Base-by-base conservation (phyloP, 2,329 filamentous ascomycete genomes). In the Amauroascus verrucosus region DNA sequence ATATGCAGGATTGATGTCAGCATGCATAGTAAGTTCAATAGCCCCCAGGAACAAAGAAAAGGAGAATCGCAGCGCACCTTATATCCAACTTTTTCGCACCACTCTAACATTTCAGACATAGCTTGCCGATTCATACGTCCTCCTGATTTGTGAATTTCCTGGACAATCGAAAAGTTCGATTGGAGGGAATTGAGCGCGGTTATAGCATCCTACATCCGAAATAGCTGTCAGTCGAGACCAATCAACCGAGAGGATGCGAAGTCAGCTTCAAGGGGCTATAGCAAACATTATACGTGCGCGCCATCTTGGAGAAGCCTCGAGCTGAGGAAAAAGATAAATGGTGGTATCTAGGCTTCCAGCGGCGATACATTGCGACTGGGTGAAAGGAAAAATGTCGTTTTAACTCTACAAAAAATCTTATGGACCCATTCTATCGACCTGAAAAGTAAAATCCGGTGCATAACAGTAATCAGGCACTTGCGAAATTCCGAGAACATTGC, bases 51-150 rank as follows among this genome's bases (percentile, higher is more conserved):
- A 24, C 6, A n/a, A 37, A 26, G 32, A 48, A 18, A 24, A 28
- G 5, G 16, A 7, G 2, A 28, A 60, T 58, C 66, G 71, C n/a
- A n/a, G n/a, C 78, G 70, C 72, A 84, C 82, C 70, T 84, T 72
- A 70, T 95, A 87, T 47, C 88, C 88, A 52, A 87, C 82, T 57
- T 84, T 84, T 44, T 71, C 74, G 59, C 87, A 81, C 85, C 86
- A 95, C 60, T 82, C 79, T 26, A 83, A 73, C 79, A 93, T 91
- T 67, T 95, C 88, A 0, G 87, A 86, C 48, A 94, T 82, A 6
- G 89, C 86, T 52, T 75, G 76, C 46, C 83, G 76, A 64, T 95
- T 94, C 71, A 86, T 82, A 26, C 77, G 79, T 57, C 82, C 74
- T 18, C 88, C 86, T 16, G 84, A 85, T 66, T 86, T 86, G 52